phyloP scores from a whole-genome alignment of 2,329 filamentous ascomycete genomes.

The Colletotrichum euphorbiae region DNA sequence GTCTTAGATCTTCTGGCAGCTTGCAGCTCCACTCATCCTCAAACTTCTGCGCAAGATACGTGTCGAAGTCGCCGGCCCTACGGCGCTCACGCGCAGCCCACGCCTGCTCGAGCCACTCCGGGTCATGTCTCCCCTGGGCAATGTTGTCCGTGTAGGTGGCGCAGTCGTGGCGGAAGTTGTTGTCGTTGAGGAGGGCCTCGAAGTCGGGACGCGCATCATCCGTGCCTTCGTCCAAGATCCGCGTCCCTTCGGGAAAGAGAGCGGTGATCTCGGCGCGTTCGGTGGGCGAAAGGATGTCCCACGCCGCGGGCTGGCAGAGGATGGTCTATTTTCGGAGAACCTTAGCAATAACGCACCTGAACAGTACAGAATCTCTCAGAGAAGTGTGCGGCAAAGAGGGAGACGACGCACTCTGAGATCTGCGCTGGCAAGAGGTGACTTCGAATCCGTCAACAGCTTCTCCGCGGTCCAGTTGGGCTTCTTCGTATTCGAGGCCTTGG shows the following conservation, averaged over 20 bases:
- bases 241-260: slow-evolving; percentile 52
- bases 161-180: slow-evolving; percentile 63
- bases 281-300: slow-evolving; percentile 50
- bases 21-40: slow-evolving; percentile 60
- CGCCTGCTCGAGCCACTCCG: slow-evolving; percentile 64
- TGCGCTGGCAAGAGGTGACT: slow-evolving; percentile 53
- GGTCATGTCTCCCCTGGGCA: slow-evolving; percentile 61
- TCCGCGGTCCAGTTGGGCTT: slow-evolving; percentile 53
- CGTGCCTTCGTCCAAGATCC: slow-evolving; percentile 51
- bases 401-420: slow-evolving; percentile 50
- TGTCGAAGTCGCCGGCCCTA: slow-evolving; percentile 62
- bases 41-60: slow-evolving; percentile 58
- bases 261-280: slow-evolving; percentile 52
- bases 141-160: slow-evolving; percentile 61
- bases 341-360: neutral
- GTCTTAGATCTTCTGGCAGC: slow-evolving; percentile 49
- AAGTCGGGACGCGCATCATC: slow-evolving; percentile 55
- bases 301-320: slow-evolving; percentile 53
- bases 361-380: neutral
- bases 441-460: slow-evolving; percentile 50
- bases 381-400: neutral
- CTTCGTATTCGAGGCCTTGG: slow-evolving; percentile 42
- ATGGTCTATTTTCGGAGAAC: slow-evolving; percentile 45
- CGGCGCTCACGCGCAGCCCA: slow-evolving; percentile 63
- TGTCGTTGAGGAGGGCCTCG: slow-evolving; percentile 57